These are phyloP conservation scores for Ogataea haglerorum DNA, from an alignment of 805 yeast species.

Conservation along the genomic window DNA sequence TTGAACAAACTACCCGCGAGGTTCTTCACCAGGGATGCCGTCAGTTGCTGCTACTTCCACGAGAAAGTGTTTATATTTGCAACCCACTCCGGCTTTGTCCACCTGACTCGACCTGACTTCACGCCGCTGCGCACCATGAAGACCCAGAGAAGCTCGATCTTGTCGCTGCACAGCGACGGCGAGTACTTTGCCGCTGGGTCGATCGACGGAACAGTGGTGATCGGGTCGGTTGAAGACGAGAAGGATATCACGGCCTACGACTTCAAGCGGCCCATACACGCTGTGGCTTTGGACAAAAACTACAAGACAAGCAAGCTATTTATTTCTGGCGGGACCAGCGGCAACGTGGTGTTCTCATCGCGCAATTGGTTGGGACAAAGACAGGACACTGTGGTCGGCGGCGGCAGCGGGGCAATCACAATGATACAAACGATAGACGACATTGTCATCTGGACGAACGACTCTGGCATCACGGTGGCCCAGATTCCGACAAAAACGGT, in stretches of 20 bases:
- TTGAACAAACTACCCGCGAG: conserved; percentile 62
- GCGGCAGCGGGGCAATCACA: conserved; percentile 67
- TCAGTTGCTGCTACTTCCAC: conserved; percentile 64
- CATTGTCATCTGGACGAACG: conserved; percentile 79
- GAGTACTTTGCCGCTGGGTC: conserved; percentile 79
- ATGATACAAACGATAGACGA: conserved; percentile 62
- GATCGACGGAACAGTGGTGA: conserved; percentile 88
- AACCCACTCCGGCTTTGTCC: conserved; percentile 83
- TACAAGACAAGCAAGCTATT: conserved; percentile 63
- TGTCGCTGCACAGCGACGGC: conserved; percentile 73
- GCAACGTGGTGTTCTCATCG: conserved; percentile 70
- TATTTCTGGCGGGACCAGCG: conserved; percentile 87
- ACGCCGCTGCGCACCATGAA: conserved; percentile 66
- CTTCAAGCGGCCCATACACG: conserved; percentile 83
- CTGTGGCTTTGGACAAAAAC: conserved; percentile 75
- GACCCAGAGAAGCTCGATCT: conserved; percentile 81
- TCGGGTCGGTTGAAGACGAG: conserved; percentile 64
- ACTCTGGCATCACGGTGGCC: conserved; percentile 68
- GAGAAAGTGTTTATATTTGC: conserved; percentile 72
- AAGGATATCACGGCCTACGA: conserved; percentile 70
- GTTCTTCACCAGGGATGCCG: conserved; percentile 71
- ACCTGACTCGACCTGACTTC: conserved; percentile 59
- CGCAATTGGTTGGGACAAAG: conserved; percentile 87
- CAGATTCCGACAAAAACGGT: conserved; percentile 50
- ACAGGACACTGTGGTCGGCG: conserved; percentile 60